Percentiles rank a stretch among this genome's conserved stretches.
phyloP scores from a whole-genome alignment of 192 early-diverging fungal species.

The Obelidium mucronatum region DNA sequence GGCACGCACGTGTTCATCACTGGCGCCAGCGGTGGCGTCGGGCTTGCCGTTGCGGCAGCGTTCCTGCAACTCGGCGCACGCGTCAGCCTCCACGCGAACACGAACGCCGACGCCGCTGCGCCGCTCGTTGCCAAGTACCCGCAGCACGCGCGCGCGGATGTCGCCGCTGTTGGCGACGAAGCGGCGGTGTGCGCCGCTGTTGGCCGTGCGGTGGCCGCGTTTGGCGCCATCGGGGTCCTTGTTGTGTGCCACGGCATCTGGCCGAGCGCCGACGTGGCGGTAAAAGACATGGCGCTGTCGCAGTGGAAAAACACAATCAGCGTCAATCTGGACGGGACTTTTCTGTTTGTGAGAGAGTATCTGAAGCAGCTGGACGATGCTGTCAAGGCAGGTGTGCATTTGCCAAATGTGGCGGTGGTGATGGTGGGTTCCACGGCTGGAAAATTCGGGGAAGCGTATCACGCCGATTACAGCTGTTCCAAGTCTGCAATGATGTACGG shows the following conservation, averaged over 20 bases:
- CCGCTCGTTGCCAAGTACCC: constrained; percentile 42
- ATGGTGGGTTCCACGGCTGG: constrained; percentile 60
- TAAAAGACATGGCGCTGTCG: constrained; percentile 63
- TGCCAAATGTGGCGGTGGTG: constrained; percentile 34
- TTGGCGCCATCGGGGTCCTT: constrained; percentile 58
- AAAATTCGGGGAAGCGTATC: constrained; percentile 65
- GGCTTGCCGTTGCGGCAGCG: constrained; percentile 48
- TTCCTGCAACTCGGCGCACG: constrained; percentile 55
- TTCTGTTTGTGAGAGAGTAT: constrained; percentile 53
- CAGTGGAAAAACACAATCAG: constrained; percentile 56
- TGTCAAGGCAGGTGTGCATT: neutral
- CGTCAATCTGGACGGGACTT: constrained; percentile 65
- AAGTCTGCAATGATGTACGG: constrained; percentile 65
- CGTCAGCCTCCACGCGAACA: constrained; percentile 63
- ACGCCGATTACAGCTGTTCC: constrained; percentile 57
- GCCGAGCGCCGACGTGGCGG: constrained; percentile 49
- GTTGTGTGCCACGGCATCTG: constrained; percentile 68
- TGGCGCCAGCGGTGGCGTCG: constrained; percentile 66
- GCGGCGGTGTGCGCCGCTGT: constrained; percentile 37
- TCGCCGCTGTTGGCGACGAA: constrained; percentile 55
- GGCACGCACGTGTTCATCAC: constrained; percentile 60
- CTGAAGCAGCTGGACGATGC: constrained; percentile 35
- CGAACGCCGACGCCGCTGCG: constrained; percentile 28
- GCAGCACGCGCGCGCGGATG: constrained; percentile 32
- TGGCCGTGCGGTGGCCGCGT: neutral